Conservation (phyloP, 257 asterid genomes). For the Solanum ossicruentum region DNA sequence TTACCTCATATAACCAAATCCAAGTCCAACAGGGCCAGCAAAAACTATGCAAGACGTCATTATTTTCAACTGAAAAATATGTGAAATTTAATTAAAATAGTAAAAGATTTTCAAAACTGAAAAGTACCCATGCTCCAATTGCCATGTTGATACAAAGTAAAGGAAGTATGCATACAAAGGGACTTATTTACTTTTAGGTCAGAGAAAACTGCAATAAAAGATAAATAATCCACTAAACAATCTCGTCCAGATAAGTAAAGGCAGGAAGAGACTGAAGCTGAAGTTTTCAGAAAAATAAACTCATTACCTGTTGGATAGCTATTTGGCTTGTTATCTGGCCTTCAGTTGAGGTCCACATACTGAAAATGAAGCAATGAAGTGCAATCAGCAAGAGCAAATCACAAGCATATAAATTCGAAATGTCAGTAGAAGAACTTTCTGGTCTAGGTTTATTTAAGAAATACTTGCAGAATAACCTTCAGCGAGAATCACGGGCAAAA, state of each 20-base stretch:
- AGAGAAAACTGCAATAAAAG: background rate
- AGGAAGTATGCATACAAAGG: background rate
- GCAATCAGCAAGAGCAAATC: background rate
- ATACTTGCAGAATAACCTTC: background rate
- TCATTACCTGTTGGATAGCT: constrained; percentile 30
- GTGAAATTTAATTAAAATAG: background rate
- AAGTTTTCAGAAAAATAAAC: background rate
- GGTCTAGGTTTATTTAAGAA: background rate
- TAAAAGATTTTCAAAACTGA: background rate
- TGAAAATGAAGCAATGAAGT: constrained; percentile 1
- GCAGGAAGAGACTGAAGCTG: background rate
- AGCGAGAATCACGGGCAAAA: background rate
- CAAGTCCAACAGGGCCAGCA: constrained; percentile 40
- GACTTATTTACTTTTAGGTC: background rate
- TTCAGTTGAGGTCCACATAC: constrained; percentile 31
- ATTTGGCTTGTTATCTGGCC: constrained; percentile 25
- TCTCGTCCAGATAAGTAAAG: background rate
- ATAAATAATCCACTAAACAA: background rate
- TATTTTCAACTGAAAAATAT: background rate
- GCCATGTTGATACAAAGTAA: background rate
- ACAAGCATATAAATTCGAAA: background rate
- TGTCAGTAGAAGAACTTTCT: background rate
- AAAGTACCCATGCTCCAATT: background rate
- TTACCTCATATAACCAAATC: constrained; percentile 40
- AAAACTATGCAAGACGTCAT: constrained; percentile 26